Evolutionary conservation across 345 rosid species (phyloP).

Genomic region (Gossypium stocksii): DNA sequence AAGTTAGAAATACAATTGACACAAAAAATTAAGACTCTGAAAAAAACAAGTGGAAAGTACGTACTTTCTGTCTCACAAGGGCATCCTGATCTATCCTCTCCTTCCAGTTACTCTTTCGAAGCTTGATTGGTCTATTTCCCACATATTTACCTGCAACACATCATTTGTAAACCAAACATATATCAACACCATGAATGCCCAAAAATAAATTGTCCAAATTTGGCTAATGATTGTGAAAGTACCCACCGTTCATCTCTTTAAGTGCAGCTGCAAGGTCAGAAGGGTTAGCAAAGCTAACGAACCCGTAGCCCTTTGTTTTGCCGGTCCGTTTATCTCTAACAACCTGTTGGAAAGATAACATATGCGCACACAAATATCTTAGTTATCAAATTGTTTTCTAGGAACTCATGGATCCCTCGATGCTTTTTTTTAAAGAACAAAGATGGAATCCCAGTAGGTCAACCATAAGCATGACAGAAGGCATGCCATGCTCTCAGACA

Average conservation of each 20-base stretch:
- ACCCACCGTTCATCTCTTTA: constrained; percentile 91
- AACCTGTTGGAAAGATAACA: constrained; percentile 43
- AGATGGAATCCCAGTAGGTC: not conserved
- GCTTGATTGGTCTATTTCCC: constrained; percentile 90
- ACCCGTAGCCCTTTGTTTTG: constrained; percentile 97
- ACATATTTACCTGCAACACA: constrained; percentile 80
- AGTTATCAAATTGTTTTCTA: not conserved
- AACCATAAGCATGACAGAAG: not conserved
- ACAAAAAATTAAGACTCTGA: not conserved
- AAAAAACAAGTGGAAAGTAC: not conserved
- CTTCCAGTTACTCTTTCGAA: constrained; percentile 96
- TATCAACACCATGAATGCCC: not conserved
- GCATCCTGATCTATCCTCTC: constrained; percentile 82
- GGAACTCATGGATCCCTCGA: not conserved
- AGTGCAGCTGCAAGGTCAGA: constrained; percentile 86
- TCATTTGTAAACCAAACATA: not conserved
- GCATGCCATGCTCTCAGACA: not conserved
- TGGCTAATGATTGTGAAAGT: not conserved
- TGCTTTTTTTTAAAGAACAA: not conserved
- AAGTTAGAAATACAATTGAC: not conserved
- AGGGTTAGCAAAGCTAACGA: constrained; percentile 89
- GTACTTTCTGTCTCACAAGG: constrained; percentile 67
- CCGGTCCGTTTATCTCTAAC: constrained; percentile 96
- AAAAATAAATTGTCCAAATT: not conserved
- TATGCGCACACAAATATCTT: not conserved